These are phyloP conservation scores for Theobroma cacao DNA, from an alignment of 345 rosid genomes.

Conservation along the genomic window DNA sequence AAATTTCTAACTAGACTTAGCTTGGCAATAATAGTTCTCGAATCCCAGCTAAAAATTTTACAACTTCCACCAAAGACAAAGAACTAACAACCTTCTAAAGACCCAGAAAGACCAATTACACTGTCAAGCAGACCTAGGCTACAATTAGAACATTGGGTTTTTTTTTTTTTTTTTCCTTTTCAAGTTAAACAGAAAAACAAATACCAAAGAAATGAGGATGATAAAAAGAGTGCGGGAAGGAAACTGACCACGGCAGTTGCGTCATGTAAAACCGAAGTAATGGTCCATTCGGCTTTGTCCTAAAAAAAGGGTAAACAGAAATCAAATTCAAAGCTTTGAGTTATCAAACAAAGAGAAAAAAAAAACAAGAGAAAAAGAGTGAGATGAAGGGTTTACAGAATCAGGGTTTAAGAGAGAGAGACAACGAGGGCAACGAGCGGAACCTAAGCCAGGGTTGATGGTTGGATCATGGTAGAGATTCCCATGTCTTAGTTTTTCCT, in stretches of 20 bases:
- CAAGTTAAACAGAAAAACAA: not conserved
- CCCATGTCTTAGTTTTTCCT: constrained; percentile 72
- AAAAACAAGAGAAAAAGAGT: not conserved
- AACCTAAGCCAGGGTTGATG: constrained; percentile 83
- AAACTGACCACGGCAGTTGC: constrained; percentile 81
- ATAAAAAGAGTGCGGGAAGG: not conserved
- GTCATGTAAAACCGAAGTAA: constrained; percentile 79
- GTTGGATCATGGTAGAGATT: constrained; percentile 81
- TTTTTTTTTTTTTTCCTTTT: not conserved
- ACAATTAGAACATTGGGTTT: not conserved
- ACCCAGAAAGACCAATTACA: not conserved
- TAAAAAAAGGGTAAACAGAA: constrained; percentile 13
- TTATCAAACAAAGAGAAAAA: not conserved
- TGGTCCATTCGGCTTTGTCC: constrained; percentile 76
- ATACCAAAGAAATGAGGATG: not conserved
- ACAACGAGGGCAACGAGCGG: constrained; percentile 92
- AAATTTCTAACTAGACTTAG: not conserved
- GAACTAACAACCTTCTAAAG: not conserved
- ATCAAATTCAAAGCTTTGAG: not conserved
- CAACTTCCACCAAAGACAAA: not conserved
- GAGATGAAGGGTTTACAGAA: constrained; percentile 35
- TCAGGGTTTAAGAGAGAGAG: constrained; percentile 75
- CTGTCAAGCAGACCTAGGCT: not conserved
- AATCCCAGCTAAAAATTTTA: not conserved
- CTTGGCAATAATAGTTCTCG: not conserved